These are phyloP conservation scores for Pochonia chlamydosporia DNA, from an alignment of 2,329 filamentous ascomycete species.

Conservation along the genomic window DNA sequence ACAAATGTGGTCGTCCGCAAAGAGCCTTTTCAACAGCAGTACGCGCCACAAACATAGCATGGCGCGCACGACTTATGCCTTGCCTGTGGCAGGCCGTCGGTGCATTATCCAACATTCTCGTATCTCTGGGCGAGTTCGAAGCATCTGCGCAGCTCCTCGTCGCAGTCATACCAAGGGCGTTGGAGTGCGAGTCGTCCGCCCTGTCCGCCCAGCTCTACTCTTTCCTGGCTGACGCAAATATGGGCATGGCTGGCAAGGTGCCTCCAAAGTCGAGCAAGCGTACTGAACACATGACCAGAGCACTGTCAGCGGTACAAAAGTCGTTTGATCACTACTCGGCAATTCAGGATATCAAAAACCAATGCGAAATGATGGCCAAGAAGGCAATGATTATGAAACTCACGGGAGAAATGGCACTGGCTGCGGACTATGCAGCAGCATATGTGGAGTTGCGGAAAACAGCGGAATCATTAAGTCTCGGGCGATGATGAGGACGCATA, in stretches of 20 bases:
- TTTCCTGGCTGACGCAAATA: conserved; percentile 67
- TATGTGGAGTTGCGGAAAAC: conserved; percentile 53
- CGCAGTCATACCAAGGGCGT: conserved; percentile 66
- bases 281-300: conserved; percentile 52
- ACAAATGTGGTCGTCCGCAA: conserved; percentile 61
- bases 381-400: conserved; percentile 72
- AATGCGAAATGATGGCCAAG: conserved; percentile 77
- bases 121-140: conserved; percentile 63
- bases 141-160: conserved; percentile 60
- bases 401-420: conserved; percentile 56
- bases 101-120: conserved; percentile 61
- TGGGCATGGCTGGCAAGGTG: conserved; percentile 64
- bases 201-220: conserved; percentile 64
- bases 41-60: conserved; percentile 67
- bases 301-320: conserved; percentile 54
- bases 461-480: conserved; percentile 24
- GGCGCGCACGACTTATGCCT: conserved; percentile 61
- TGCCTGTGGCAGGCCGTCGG: conserved; percentile 69
- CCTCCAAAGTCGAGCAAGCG: conserved; percentile 36
- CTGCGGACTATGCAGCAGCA: conserved; percentile 61
- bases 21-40: conserved; percentile 73
- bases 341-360: conserved; percentile 59
- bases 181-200: conserved; percentile 62
- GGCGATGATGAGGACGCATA: conserved; percentile 1
- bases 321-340: conserved; percentile 59